Evolutionary conservation across 1,284 basidiomycete genomes (phyloP), one percentile per base, ranked within the genome.

Genomic region (Farysia itapuensis): DNA sequence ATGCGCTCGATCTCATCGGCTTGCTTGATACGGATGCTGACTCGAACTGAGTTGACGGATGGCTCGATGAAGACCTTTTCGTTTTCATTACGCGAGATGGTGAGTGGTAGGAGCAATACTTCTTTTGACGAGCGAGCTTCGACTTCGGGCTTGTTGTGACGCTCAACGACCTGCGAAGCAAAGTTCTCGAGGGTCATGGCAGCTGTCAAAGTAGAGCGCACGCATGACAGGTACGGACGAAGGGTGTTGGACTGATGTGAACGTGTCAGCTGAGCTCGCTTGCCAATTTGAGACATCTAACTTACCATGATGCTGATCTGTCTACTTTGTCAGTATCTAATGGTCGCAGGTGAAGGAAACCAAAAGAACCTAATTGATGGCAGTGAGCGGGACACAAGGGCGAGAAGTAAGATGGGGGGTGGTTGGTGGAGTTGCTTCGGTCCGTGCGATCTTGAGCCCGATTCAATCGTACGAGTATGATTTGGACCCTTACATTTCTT

Each of bases 1-100:
- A 98, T 95, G 50, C 88, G 85, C 78, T 99, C 95, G 65, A 96
- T 96, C 80, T 99, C 95, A 79, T 99, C 95, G 21, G 95, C 93
- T 77, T 99, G 95, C 79, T 99, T 99, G 79, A 99, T 97, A 79
- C 86, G 89, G 80, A 99, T 97, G 77, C 87, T 90, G 57, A 99
- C 81, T 23, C 95, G 86, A 73, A 98, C 89, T 2, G 92, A 95
- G 80, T 99, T 99, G 79, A 98, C 85, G 1, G 89, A 90, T 0
- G 94, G 87, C 79, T 99, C 95, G 79, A 99, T 92, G 66, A 97
- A 81, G 51, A 98, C 94, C 50, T 88, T 86, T 78, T 99, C 95
- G 70, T 91, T 89, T 80, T 97, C 91, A 78, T 96, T 97, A 65
- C 95, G 86, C 13, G 90, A 91, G 78, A 98, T 95, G 35, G 86